Base-by-base conservation (phyloP, 2,329 filamentous ascomycete species). In the Byssochlamys sp. region DNA sequence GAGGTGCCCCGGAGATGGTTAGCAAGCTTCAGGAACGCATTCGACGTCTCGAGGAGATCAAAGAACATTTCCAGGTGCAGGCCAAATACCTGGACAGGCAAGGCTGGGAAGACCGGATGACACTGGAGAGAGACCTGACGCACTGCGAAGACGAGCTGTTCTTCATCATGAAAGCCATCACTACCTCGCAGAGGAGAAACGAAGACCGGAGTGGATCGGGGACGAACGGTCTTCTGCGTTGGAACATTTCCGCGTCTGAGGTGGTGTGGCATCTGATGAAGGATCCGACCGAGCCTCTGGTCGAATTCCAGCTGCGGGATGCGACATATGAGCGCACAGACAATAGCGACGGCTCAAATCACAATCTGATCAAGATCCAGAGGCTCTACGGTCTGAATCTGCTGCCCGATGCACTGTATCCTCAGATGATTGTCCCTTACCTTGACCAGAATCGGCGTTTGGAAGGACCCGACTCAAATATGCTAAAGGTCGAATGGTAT, bases 131-230 rank as follows among this genome's bases (percentile, higher is more conserved):
- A 55, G 94, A 99, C 69, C 78, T 99, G 54, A 84, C 90, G 9
- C 85, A 85, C 24, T 96, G 90, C 67, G 94, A 97, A 71, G 94
- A 99, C 67, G 95, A 99, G 72, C 76, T 99, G 7, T 99, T 99
- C 80, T 99, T 99, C 76, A 89, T 99, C 79, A 97, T 99, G 94
- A 97, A 99, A 68, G 95, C 94, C 45, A 99, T 99, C 70, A 99
- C 94, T 1, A 95, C 91, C 2, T 95, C 92, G 4, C 94, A 99
- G 73, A 82, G 91, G 59, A 94, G 91, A 69, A 86, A 85, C 61
- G 85, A 88, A 55, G 90, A 95, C 59, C 83, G 82, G 52, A 74
- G 75, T 39, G 79, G 84, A 54, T 84, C 85, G 5, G 83, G 90
- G 61, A 87, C 86, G 57, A 91, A 84, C 59, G 91, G 91, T 4